These are phyloP conservation scores for Strobilomyces dryophilus DNA, from an alignment of 768 basidiomycete species.

Conservation along the genomic window DNA sequence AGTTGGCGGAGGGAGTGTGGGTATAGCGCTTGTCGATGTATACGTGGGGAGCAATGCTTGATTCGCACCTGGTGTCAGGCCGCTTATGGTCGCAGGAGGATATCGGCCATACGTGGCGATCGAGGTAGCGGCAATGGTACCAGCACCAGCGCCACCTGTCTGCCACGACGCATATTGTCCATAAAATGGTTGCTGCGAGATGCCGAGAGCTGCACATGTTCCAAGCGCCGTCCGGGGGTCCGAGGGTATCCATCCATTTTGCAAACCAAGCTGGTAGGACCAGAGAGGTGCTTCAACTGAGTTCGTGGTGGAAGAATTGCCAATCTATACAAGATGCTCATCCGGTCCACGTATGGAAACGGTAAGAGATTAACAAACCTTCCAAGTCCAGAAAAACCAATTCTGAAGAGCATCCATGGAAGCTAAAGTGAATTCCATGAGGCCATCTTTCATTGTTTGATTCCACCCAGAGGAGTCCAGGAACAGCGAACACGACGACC, in stretches of 20 bases:
- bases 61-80: slow-evolving; percentile 35
- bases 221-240: slow-evolving; percentile 70
- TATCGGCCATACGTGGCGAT: slow-evolving; percentile 43
- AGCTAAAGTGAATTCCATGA: slow-evolving; percentile 48
- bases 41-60: slow-evolving; percentile 52
- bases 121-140: slow-evolving; percentile 41
- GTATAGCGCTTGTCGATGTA: slow-evolving; percentile 54
- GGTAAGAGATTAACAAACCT: slow-evolving; percentile 33
- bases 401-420: slow-evolving; percentile 66
- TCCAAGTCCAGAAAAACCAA: slow-evolving; percentile 82
- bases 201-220: slow-evolving; percentile 55
- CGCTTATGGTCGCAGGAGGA: slow-evolving; percentile 51
- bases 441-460: slow-evolving; percentile 45
- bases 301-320: slow-evolving; percentile 49
- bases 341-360: neutral
- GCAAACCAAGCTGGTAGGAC: slow-evolving; percentile 67
- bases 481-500: slow-evolving; percentile 40
- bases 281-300: slow-evolving; percentile 54
- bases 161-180: slow-evolving; percentile 59
- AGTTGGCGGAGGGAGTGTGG: slow-evolving; percentile 53
- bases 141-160: slow-evolving; percentile 60
- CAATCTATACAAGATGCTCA: slow-evolving; percentile 39
- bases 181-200: slow-evolving; percentile 40
- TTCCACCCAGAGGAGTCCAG: slow-evolving; percentile 51
- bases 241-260: slow-evolving; percentile 72